Evolutionary conservation across 208 protist species (phyloP).

Genomic region (Trypanosoma theileri): DNA sequence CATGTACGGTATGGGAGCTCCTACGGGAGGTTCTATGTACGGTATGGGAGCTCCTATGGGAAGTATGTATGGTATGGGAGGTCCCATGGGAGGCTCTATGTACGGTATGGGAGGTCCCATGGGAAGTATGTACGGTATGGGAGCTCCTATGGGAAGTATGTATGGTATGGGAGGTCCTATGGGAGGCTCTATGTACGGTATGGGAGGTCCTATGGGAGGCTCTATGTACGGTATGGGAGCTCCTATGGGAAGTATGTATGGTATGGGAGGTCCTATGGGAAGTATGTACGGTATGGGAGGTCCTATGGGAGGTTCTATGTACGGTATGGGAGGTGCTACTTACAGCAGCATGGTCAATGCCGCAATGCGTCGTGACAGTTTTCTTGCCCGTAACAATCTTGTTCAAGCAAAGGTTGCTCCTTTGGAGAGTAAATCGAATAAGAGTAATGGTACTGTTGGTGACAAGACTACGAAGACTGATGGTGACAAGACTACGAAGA

Average conservation of each 20-base stretch:
- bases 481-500: too few relatives aligned
- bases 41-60: background rate
- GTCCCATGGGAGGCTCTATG: constrained; percentile 36
- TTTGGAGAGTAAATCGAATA: background rate
- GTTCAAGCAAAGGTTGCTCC: constrained; percentile 60
- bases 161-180: constrained; percentile 42
- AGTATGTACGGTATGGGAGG: constrained; percentile 25
- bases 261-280: constrained; percentile 17
- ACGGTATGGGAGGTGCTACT: constrained; percentile 29
- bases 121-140: constrained; percentile 18
- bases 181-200: constrained; percentile 38
- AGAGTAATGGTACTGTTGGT: background rate
- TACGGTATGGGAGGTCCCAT: constrained; percentile 31
- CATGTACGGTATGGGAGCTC: too few relatives aligned
- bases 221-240: constrained; percentile 31
- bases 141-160: constrained; percentile 30
- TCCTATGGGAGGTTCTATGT: constrained; percentile 20
- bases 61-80: constrained; percentile 36
- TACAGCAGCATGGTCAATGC: constrained; percentile 44
- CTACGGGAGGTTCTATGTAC: background rate
- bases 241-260: constrained; percentile 51
- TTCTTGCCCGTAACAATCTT: constrained; percentile 62
- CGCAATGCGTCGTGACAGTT: constrained; percentile 59
- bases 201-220: constrained; percentile 23
- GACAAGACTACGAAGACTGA: too few relatives aligned